These are phyloP conservation scores for Beauveria sp. DNA, from an alignment of 2,329 filamentous ascomycete genomes.

Conservation along the genomic window DNA sequence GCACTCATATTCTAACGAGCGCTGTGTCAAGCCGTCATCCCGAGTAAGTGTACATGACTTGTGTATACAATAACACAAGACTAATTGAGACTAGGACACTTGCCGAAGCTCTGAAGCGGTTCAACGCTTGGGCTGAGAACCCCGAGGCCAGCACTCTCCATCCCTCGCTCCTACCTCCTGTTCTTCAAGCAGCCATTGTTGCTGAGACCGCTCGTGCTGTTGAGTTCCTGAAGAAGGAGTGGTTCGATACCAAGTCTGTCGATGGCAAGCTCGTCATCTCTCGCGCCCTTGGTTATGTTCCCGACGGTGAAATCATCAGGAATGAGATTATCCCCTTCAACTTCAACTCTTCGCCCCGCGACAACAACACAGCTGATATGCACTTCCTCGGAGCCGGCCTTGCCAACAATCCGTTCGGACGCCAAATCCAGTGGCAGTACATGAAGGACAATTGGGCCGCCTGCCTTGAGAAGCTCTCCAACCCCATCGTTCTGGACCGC, in stretches of 20 bases:
- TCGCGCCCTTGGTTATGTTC: constrained; percentile 65
- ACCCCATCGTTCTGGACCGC: constrained; percentile 83
- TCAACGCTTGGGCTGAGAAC: constrained; percentile 70
- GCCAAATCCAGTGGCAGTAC: constrained; percentile 75
- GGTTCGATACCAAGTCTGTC: constrained; percentile 71
- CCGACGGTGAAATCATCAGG: constrained; percentile 59
- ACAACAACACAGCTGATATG: constrained; percentile 78
- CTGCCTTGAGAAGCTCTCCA: constrained; percentile 64
- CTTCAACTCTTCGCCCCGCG: constrained; percentile 55
- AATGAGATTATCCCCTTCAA: constrained; percentile 67
- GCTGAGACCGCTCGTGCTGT: constrained; percentile 61
- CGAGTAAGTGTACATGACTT: constrained; percentile 41
- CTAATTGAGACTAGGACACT: constrained; percentile 43
- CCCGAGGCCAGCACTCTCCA: constrained; percentile 63
- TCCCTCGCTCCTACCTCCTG: constrained; percentile 69
- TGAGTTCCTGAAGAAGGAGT: constrained; percentile 76
- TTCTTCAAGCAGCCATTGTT: constrained; percentile 73
- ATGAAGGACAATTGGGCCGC: constrained; percentile 76
- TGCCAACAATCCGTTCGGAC: constrained; percentile 63
- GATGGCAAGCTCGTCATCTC: constrained; percentile 88
- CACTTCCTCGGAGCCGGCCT: constrained; percentile 73
- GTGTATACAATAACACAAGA: neutral
- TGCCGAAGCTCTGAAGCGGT: constrained; percentile 68
- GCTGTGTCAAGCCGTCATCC: constrained; percentile 73
- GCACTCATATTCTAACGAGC: constrained; percentile 69